Evolutionary conservation across 441 rosid genomes (phyloP), one percentile per base, ranked within the genome.

Genomic region (Melastoma candidum): DNA sequence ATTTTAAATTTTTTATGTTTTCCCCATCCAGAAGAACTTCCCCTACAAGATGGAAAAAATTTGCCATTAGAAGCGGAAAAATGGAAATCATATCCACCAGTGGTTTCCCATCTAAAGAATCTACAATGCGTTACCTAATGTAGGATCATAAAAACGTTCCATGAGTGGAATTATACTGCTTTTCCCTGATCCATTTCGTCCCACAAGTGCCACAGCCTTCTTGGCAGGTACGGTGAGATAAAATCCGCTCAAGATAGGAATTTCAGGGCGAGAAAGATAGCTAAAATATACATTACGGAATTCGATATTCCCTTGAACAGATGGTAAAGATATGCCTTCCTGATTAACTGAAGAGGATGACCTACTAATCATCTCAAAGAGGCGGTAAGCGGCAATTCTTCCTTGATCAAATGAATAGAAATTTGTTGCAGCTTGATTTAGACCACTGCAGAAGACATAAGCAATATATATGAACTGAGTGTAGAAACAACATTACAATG

Each of bases 321-420:
- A 69, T 45, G 73, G 57, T 57, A 80, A 74, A 32, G 58, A 57
- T 68, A 64, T 72, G 43, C 99, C 97, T 48, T 93, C 97, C 57
- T 86, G 69, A 73, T 81, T 81, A 48, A 77, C 69, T 47, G 76
- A 67, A 46, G 96, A 82, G 46, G 96, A 83, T 53, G 97, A 89
- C 61, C 96, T 79, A 67, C 85, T 83, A 72, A 93, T 93, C 99
- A 93, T 93, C 82, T 93, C 99, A 77, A 68, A 93, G 73, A 89
- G 95, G 72, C 97, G 81, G 73, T 81, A 89, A 1, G 99, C 97
- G 47, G 99, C 99, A 74, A 89, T 84, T 63, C 97, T 72, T 58
- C 99, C 99, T 78, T 93, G 99, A 73, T 93, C 99, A 76, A 93
- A 93, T 17, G 99, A 84, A 67, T 89, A 89, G 70, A 93, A 93